Conservation (phyloP, 2,329 filamentous ascomycete species). For the Aspergillus neotritici region DNA sequence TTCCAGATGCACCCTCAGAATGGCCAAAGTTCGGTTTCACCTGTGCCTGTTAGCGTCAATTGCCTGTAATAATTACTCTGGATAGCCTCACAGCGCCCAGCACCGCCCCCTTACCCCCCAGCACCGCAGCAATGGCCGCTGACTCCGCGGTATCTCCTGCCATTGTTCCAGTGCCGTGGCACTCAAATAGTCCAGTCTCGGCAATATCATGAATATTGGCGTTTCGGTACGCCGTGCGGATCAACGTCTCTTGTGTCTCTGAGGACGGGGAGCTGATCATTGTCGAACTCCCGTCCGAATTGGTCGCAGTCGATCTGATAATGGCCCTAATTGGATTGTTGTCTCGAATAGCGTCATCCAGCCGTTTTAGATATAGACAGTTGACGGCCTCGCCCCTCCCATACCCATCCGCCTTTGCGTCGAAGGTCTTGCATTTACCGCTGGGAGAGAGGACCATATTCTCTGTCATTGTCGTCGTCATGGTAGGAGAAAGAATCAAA, state of each 20-base stretch:
- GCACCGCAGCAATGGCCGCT: slow-evolving; percentile 6
- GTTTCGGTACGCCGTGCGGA: slow-evolving; percentile 3
- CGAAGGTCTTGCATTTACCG: slow-evolving; percentile 25
- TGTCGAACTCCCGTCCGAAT: slow-evolving; percentile 19
- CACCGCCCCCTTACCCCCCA: slow-evolving; percentile 7
- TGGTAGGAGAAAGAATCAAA: slow-evolving; percentile 28
- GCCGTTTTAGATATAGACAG: slow-evolving; percentile 27
- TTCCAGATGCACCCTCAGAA: slow-evolving; percentile 16
- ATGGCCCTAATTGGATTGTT: slow-evolving; percentile 27
- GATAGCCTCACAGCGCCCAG: slow-evolving; percentile 11
- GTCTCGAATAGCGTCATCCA: slow-evolving; percentile 25
- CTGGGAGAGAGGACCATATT: slow-evolving; percentile 31
- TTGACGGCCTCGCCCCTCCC: slow-evolving; percentile 29
- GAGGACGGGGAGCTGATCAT: background rate
- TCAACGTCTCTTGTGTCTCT: slow-evolving; percentile 6
- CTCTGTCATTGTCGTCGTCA: slow-evolving; percentile 23
- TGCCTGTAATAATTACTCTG: background rate
- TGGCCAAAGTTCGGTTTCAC: slow-evolving; percentile 21
- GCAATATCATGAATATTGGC: slow-evolving; percentile 5
- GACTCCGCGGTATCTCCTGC: slow-evolving; percentile 6
- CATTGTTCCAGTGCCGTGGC: slow-evolving; percentile 11
- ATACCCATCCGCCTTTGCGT: slow-evolving; percentile 27
- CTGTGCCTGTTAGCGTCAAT: background rate
- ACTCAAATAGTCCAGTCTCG: slow-evolving; percentile 11
- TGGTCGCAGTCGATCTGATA: slow-evolving; percentile 20